A percentile compares a stretch with the other conserved stretches of the same genome.
Evolutionary conservation across 768 basidiomycete genomes (phyloP).

Genomic region (Hypholoma fasciculare): DNA sequence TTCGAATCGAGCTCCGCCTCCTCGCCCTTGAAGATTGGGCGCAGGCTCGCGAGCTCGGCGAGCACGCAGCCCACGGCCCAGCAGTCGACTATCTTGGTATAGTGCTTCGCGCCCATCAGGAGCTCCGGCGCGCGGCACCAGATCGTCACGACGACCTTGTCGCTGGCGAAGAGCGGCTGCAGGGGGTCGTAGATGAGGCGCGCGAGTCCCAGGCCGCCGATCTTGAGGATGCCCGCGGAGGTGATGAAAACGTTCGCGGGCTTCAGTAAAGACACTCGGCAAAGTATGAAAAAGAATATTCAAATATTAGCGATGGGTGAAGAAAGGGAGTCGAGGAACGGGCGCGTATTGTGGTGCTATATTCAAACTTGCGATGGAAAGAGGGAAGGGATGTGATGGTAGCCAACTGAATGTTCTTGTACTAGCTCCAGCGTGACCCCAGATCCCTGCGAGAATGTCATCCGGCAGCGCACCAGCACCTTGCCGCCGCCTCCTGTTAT

Average conservation of each 20-base stretch:
- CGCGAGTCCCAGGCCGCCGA: constrained; percentile 96
- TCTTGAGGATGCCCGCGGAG: no score
- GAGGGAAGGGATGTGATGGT: constrained; percentile 21
- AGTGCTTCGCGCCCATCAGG: constrained; percentile 94
- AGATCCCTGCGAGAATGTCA: constrained; percentile 89
- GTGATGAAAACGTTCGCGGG: no score
- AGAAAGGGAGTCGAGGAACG: constrained; percentile 19
- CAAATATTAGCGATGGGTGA: constrained; percentile 15
- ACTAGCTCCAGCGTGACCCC: constrained; percentile 90
- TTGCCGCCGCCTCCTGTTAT: constrained; percentile 95
- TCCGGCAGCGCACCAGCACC: constrained; percentile 89
- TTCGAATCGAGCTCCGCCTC: constrained; percentile 97
- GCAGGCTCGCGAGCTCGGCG: constrained; percentile 88
- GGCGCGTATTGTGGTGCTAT: constrained; percentile 27
- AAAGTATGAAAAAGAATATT: constrained; percentile 7
- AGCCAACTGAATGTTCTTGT: constrained; percentile 11
- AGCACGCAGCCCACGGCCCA: constrained; percentile 99
- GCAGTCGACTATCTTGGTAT: constrained; percentile 93
- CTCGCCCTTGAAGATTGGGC: constrained; percentile 99
- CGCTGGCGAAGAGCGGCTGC: constrained; percentile 88
- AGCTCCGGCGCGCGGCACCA: constrained; percentile 99
- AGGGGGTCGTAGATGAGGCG: constrained; percentile 89
- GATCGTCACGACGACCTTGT: constrained; percentile 99
- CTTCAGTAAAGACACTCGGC: not conserved
- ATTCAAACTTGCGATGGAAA: constrained; percentile 15